Base-by-base conservation (phyloP, 2,329 filamentous ascomycete species). In the Aspergillus novofumigatus region DNA sequence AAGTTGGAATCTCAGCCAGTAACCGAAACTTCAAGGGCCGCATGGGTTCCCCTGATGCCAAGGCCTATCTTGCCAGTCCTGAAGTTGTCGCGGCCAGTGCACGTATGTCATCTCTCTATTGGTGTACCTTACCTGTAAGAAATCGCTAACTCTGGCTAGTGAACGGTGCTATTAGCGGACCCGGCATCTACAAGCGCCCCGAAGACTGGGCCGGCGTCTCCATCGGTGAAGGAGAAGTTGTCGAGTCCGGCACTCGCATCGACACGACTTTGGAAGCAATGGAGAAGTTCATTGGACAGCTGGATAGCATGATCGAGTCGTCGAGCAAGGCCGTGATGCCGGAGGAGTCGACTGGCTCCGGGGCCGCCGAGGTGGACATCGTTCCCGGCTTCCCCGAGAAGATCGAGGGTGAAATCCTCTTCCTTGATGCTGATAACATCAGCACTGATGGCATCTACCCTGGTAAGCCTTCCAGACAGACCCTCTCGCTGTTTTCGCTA, bases 361-460 rank as follows among this genome's bases (percentile, higher is more conserved):
- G 14, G 3, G 6, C 44, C 23, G 26, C 44, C 6, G 44, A 47
- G 11, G 23, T 47, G 10, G 44, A 47, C 44, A 47, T 47, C 23
- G 44, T 47, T 2, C 89, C 91, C 0, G 92, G 92, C 38, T 97
- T 97, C 72, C 92, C 92, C 0, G 88, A 92, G 65, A 86, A 86
- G 60, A 85, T 97, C 14, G 80, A 81, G 8, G 93, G 93, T 23
- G 91, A 97, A 73, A 95, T 97, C 57, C 81, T 96, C 49, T 96
- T 94, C 75, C 90, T 85, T 69, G 90, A 96, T 67, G 85, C 84
- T 0, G 89, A 92, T 71, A 95, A 96, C 75, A 85, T 97, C 71
- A 90, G 94, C 76, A 97, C 93, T 0, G 93, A 97, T 69, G 87
- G 84, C 54, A 96, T 97, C 72, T 97, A 97, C 73, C 89, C 92